These are phyloP conservation scores for Colletotrichum kahawae DNA, from an alignment of 2,329 filamentous ascomycete species.

Conservation along the genomic window DNA sequence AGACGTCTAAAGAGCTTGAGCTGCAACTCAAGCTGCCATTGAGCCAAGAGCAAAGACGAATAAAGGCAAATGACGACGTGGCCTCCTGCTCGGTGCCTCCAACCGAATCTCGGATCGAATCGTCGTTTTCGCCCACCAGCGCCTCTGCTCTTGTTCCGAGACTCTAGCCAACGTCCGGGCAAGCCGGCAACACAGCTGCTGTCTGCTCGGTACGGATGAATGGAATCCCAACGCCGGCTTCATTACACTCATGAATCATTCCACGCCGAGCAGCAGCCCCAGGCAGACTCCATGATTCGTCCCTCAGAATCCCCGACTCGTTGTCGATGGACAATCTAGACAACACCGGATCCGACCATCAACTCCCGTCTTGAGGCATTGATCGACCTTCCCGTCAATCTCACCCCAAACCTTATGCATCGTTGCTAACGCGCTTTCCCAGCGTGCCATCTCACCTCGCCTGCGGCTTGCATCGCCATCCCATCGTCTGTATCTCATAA, in stretches of 20 bases:
- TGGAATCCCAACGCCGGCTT: background rate
- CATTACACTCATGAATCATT: background rate
- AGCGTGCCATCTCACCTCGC: background rate
- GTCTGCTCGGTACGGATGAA: background rate
- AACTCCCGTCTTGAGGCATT: conserved; percentile 2
- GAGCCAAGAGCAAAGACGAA: background rate
- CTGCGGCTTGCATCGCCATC: background rate
- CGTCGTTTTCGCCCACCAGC: background rate
- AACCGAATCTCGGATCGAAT: background rate
- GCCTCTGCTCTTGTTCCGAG: background rate
- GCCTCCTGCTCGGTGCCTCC: background rate
- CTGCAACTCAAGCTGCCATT: background rate
- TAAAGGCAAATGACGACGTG: background rate
- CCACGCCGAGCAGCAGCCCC: background rate
- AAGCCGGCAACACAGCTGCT: background rate
- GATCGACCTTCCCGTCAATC: conserved; percentile 12
- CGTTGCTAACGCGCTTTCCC: background rate
- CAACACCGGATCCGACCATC: background rate
- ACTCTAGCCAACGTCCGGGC: background rate
- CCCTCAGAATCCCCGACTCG: background rate
- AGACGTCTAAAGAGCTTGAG: background rate
- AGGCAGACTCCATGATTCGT: background rate
- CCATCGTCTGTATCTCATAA: background rate
- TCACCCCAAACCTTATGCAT: background rate
- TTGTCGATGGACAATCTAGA: background rate